phyloP scores from a whole-genome alignment of 345 rosid species.

The Conringia planisiliqua region DNA sequence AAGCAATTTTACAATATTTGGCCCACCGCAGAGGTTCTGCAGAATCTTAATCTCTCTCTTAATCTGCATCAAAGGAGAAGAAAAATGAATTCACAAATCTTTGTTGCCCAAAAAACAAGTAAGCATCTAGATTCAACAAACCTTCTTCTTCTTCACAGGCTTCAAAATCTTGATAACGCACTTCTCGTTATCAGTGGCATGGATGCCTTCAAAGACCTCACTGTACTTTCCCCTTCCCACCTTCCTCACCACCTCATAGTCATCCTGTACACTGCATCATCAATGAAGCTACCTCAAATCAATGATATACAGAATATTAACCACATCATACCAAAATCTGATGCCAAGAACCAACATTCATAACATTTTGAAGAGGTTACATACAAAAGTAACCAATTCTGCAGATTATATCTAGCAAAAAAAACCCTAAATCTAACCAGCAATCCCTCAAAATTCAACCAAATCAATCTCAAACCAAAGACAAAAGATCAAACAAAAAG shows the following conservation, averaged over 20 bases:
- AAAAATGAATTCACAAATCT: neutral
- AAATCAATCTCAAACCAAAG: neutral
- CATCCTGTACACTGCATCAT: slow-evolving; percentile 77
- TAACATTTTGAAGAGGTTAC: neutral
- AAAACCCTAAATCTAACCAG: neutral
- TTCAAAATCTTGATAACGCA: slow-evolving; percentile 93
- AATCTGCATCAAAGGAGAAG: slow-evolving; percentile 49
- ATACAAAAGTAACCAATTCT: neutral
- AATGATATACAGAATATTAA: neutral
- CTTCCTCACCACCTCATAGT: slow-evolving; percentile 93
- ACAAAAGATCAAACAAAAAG: neutral
- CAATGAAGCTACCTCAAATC: slow-evolving; percentile 8
- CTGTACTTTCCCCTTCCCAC: slow-evolving; percentile 97
- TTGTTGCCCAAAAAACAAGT: neutral
- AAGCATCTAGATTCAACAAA: slow-evolving; percentile 7
- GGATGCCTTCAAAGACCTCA: slow-evolving; percentile 93
- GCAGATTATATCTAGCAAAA: no score
- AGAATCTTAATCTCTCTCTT: slow-evolving; percentile 97
- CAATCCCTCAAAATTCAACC: no score
- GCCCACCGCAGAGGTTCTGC: slow-evolving; percentile 98
- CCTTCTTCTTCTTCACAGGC: slow-evolving; percentile 99
- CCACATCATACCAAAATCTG: neutral
- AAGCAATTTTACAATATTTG: slow-evolving; percentile 83
- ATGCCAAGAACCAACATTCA: neutral
- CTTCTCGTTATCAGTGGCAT: slow-evolving; percentile 73